Evolutionary conservation across 345 rosid species (phyloP).

Genomic region (Linum tenue): DNA sequence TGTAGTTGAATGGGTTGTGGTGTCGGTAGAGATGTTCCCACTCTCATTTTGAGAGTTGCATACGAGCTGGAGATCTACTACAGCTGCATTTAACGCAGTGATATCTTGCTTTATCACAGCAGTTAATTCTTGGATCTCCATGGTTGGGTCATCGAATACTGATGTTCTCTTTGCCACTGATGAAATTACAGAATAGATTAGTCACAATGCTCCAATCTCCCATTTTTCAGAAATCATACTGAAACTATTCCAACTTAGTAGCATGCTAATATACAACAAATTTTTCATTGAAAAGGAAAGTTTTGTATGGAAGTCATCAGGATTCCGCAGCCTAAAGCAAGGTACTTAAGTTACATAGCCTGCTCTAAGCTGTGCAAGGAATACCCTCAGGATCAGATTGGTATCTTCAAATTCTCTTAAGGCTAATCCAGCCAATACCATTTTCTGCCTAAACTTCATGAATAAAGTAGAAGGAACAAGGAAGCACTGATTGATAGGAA

Average conservation of each 20-base stretch:
- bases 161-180: slow-evolving; percentile 83
- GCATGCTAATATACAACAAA: neutral
- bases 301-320: neutral
- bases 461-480: no score
- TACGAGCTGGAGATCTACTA: slow-evolving; percentile 62
- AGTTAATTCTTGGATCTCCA: slow-evolving; percentile 77
- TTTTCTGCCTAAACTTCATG: no score
- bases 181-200: neutral
- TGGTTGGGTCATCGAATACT: slow-evolving; percentile 74
- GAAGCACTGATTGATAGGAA: no score
- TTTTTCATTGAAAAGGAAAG: no score
- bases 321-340: neutral
- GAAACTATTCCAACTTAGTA: neutral
- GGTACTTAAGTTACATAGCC: neutral
- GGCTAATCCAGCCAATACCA: no score
- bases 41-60: slow-evolving; percentile 54
- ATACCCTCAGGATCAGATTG: no score
- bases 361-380: neutral
- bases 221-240: neutral
- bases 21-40: slow-evolving; percentile 52
- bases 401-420: no score
- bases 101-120: slow-evolving; percentile 75
- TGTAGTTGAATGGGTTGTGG: slow-evolving; percentile 59
- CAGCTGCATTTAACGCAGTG: slow-evolving; percentile 64
- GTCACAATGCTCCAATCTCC: neutral